These are phyloP conservation scores for Penicillium sp. DNA, from an alignment of 2,329 filamentous ascomycete genomes.

Conservation along the genomic window DNA sequence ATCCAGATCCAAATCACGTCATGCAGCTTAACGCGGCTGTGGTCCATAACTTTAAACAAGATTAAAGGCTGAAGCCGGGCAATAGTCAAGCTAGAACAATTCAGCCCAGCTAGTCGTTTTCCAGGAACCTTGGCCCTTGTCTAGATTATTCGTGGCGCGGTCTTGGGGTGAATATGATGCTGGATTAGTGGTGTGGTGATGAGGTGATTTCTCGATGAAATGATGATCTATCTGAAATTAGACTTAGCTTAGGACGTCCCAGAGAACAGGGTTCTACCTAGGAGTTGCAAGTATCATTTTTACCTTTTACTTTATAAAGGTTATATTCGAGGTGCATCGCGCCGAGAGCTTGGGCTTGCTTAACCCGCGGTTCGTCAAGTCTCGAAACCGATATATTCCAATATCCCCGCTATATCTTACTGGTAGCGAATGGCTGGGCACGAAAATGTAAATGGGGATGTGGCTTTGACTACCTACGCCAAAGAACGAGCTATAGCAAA, in stretches of 20 bases:
- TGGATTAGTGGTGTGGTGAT: not conserved
- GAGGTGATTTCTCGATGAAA: not conserved
- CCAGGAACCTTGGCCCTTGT: not conserved
- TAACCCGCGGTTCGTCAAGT: not conserved
- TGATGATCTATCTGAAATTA: not conserved
- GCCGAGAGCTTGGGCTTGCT: not conserved
- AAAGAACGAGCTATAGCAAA: not conserved
- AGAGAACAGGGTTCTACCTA: not conserved
- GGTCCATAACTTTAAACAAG: constrained; percentile 12
- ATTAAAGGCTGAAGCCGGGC: not conserved
- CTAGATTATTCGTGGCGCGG: not conserved
- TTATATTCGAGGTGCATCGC: not conserved
- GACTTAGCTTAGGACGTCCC: not conserved
- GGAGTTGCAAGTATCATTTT: not conserved
- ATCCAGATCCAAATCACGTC: constrained; percentile 39
- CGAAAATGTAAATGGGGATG: not conserved
- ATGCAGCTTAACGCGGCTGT: constrained; percentile 31
- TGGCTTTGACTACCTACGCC: not conserved
- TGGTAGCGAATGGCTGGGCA: not conserved
- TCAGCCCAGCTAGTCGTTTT: too few relatives aligned
- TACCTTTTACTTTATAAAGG: not conserved
- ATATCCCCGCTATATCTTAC: not conserved
- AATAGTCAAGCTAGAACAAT: not conserved
- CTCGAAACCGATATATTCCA: too few relatives aligned
- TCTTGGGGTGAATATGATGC: not conserved